phyloP scores from a whole-genome alignment of 2,329 filamentous ascomycete genomes.

The Polytolypa hystricis region DNA sequence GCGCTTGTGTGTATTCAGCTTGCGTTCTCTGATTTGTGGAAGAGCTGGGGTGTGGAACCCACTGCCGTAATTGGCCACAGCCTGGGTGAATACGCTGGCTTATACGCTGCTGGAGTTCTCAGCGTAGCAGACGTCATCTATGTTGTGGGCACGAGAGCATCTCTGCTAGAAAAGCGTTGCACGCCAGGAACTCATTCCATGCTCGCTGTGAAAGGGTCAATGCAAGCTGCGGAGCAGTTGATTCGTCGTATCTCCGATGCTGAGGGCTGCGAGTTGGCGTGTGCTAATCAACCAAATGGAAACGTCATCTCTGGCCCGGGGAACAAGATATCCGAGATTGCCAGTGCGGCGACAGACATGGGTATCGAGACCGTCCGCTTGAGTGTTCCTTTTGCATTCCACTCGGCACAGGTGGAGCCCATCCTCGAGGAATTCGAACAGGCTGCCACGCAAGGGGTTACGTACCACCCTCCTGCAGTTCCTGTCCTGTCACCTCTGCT shows the following conservation, averaged over 20 bases:
- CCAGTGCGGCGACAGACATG: slow-evolving; percentile 36
- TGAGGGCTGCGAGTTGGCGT: slow-evolving; percentile 36
- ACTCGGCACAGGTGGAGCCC: slow-evolving; percentile 54
- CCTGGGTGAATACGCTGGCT: slow-evolving; percentile 31
- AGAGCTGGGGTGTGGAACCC: slow-evolving; percentile 20
- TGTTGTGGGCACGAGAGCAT: slow-evolving; percentile 58
- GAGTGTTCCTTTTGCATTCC: slow-evolving; percentile 57
- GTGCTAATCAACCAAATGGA: slow-evolving; percentile 63
- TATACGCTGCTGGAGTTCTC: slow-evolving; percentile 26
- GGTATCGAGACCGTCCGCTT: slow-evolving; percentile 52
- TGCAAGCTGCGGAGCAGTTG: not conserved
- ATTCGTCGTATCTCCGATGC: slow-evolving; percentile 19
- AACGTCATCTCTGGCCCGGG: slow-evolving; percentile 59
- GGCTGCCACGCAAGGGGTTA: slow-evolving; percentile 38
- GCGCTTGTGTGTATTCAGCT: slow-evolving; percentile 32
- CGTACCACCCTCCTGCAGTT: slow-evolving; percentile 46
- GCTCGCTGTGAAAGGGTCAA: slow-evolving; percentile 42
- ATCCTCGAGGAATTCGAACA: slow-evolving; percentile 51
- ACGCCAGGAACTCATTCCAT: slow-evolving; percentile 56
- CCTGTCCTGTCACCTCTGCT: slow-evolving; percentile 58
- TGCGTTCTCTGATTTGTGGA: slow-evolving; percentile 26
- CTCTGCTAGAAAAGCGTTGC: slow-evolving; percentile 55
- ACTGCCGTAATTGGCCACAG: slow-evolving; percentile 22
- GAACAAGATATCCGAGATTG: slow-evolving; percentile 44
- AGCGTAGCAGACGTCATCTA: slow-evolving; percentile 39